These are phyloP conservation scores for Cladosporium sp. DNA, from an alignment of 2,329 filamentous ascomycete genomes.

Conservation along the genomic window DNA sequence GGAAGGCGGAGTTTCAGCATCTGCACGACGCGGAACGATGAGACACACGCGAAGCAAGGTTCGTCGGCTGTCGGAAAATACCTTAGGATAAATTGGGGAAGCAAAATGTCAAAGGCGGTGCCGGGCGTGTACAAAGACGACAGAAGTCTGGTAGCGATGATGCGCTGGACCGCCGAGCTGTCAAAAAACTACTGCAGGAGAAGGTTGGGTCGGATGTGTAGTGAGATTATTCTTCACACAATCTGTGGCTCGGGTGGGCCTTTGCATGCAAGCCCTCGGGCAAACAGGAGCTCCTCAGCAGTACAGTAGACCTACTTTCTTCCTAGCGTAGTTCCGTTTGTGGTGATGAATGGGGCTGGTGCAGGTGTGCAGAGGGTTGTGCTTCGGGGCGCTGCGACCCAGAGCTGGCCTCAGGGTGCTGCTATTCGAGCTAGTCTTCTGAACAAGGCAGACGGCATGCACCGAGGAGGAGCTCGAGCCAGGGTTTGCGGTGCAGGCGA, in stretches of 20 bases:
- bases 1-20: conserved; percentile 7
- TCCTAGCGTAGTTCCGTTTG: neutral
- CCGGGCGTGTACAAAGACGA: neutral
- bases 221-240: neutral
- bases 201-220: neutral
- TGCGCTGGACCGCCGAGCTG: neutral
- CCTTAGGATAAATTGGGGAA: neutral
- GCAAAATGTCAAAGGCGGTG: neutral
- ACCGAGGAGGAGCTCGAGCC: neutral
- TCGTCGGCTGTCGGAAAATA: conserved; percentile 5
- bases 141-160: neutral
- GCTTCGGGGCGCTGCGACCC: neutral
- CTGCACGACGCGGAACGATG: conserved; percentile 2
- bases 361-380: conserved; percentile 1
- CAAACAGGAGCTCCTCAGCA: neutral
- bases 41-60: conserved; percentile 1
- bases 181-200: neutral
- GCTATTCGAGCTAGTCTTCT: neutral
- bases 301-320: neutral
- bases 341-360: neutral
- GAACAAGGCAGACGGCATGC: neutral
- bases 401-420: neutral
- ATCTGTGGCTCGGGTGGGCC: neutral
- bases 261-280: neutral
- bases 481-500: neutral